phyloP scores from a whole-genome alignment of 1,284 basidiomycete genomes.

The Pseudozyma sp. region DNA sequence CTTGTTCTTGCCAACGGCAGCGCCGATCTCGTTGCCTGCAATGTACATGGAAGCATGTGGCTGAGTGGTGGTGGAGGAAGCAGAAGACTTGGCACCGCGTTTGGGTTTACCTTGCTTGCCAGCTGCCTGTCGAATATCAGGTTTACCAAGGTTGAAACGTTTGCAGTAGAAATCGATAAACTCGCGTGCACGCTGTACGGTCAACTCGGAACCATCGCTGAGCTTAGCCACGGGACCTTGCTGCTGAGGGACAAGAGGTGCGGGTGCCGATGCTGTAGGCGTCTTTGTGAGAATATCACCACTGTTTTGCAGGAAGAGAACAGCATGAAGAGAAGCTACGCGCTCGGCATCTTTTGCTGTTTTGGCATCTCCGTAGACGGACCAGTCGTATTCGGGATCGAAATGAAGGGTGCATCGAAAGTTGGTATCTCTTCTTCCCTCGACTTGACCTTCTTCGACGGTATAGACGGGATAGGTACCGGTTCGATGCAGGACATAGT shows the following conservation, averaged over 20 bases:
- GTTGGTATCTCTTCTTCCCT: conserved; percentile 49
- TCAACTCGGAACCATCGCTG: conserved; percentile 77
- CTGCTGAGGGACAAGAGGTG: conserved; percentile 66
- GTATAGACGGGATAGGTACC: conserved; percentile 47
- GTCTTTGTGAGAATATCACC: conserved; percentile 46
- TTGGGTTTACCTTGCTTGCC: conserved; percentile 36
- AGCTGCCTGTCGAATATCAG: conserved; percentile 74
- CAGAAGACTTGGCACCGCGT: conserved; percentile 19
- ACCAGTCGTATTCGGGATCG: conserved; percentile 58
- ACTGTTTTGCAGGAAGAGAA: conserved; percentile 50
- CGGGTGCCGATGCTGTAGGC: conserved; percentile 64
- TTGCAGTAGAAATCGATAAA: conserved; percentile 97
- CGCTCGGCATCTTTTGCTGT: conserved; percentile 79
- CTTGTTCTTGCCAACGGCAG: conserved; percentile 79
- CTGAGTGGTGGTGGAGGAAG: conserved; percentile 18
- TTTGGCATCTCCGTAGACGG: conserved; percentile 76
- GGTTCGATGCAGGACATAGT: conserved; percentile 52
- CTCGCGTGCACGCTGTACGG: conserved; percentile 81
- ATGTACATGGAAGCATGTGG: conserved; percentile 90
- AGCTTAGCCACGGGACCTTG: conserved; percentile 69
- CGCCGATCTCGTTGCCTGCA: conserved; percentile 81
- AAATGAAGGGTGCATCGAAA: conserved; percentile 50
- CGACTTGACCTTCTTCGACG: conserved; percentile 52
- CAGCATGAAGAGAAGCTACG: conserved; percentile 72
- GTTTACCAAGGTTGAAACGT: conserved; percentile 81